These are phyloP conservation scores for Leersia perrieri DNA, from an alignment of 176 grass and related monocot species.

Conservation along the genomic window DNA sequence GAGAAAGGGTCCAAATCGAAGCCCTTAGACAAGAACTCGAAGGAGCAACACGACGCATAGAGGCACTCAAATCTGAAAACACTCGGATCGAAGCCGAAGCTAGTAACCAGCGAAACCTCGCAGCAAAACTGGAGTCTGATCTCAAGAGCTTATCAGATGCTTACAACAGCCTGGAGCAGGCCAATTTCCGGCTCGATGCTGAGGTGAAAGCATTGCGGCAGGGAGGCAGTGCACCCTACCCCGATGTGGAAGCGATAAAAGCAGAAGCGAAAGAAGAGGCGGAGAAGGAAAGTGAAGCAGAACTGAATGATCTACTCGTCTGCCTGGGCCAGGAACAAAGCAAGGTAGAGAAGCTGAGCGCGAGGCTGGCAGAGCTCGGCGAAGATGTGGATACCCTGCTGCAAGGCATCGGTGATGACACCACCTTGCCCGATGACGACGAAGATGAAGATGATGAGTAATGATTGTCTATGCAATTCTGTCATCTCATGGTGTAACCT, in stretches of 20 bases:
- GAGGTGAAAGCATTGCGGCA: slow-evolving; percentile 66
- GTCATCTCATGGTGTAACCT: slow-evolving; percentile 17
- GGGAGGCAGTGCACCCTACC: slow-evolving; percentile 49
- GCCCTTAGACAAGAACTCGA: slow-evolving; percentile 81
- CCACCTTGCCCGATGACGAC: slow-evolving; percentile 49
- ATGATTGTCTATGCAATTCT: neutral
- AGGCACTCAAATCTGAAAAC: slow-evolving; percentile 67
- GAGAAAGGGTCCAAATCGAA: slow-evolving; percentile 80
- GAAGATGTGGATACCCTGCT: slow-evolving; percentile 82
- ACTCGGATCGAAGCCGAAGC: slow-evolving; percentile 69
- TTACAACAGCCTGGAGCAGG: slow-evolving; percentile 92
- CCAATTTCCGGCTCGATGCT: slow-evolving; percentile 61
- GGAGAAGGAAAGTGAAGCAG: slow-evolving; percentile 74
- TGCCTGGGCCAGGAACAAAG: slow-evolving; percentile 98
- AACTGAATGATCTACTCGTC: slow-evolving; percentile 88
- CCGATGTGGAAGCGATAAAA: slow-evolving; percentile 68
- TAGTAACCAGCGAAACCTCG: slow-evolving; percentile 66
- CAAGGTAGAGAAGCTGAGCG: slow-evolving; percentile 93
- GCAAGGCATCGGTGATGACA: slow-evolving; percentile 76
- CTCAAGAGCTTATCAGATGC: slow-evolving; percentile 93
- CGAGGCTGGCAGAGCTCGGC: slow-evolving; percentile 68
- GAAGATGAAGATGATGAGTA: slow-evolving; percentile 31
- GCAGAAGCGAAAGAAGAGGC: slow-evolving; percentile 82
- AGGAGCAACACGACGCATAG: slow-evolving; percentile 51
- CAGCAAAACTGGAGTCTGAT: slow-evolving; percentile 82